A percentile compares a stretch with the other conserved stretches of the same genome.
These are phyloP conservation scores for Backusella westeae DNA, from an alignment of 192 early-diverging fungal species.

Conservation along the genomic window DNA sequence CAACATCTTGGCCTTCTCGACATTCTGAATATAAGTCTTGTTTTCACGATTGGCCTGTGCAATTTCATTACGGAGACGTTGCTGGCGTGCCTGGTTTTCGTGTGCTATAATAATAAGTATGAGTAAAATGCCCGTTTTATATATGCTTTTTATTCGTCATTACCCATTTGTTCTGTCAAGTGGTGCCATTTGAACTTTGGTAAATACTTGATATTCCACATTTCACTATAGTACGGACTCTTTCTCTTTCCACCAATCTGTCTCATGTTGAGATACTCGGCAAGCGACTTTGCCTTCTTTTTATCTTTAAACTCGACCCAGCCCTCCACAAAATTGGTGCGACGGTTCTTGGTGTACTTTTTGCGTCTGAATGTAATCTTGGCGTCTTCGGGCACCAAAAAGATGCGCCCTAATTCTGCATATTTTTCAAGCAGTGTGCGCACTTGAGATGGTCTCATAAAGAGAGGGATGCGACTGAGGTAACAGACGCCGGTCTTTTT, in stretches of 20 bases:
- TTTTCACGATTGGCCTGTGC: constrained; percentile 82
- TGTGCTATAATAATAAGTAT: constrained; percentile 43
- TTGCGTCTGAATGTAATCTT: constrained; percentile 74
- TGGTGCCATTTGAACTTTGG: constrained; percentile 97
- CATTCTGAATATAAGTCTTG: constrained; percentile 84
- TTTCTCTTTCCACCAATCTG: constrained; percentile 87
- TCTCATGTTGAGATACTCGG: constrained; percentile 75
- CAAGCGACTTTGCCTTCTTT: constrained; percentile 77
- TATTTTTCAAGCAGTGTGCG: constrained; percentile 71
- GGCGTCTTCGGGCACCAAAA: constrained; percentile 79
- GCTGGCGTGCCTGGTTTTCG: constrained; percentile 73
- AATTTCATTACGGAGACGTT: constrained; percentile 82
- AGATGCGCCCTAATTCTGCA: constrained; percentile 81
- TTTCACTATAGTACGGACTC: constrained; percentile 84
- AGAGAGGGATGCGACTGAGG: constrained; percentile 87
- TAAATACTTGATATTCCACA: constrained; percentile 97
- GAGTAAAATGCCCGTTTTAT: too few species aligned
- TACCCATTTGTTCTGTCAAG: constrained; percentile 89
- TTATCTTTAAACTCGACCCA: constrained; percentile 99
- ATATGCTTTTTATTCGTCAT: neutral
- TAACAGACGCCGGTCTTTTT: constrained; percentile 88
- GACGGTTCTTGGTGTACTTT: constrained; percentile 85
- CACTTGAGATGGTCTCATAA: constrained; percentile 86
- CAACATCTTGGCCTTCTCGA: constrained; percentile 87
- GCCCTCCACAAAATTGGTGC: constrained; percentile 87